Evolutionary conservation across 371 early-diverging fungal species (phyloP).

Genomic region (Coemansia sp.): DNA sequence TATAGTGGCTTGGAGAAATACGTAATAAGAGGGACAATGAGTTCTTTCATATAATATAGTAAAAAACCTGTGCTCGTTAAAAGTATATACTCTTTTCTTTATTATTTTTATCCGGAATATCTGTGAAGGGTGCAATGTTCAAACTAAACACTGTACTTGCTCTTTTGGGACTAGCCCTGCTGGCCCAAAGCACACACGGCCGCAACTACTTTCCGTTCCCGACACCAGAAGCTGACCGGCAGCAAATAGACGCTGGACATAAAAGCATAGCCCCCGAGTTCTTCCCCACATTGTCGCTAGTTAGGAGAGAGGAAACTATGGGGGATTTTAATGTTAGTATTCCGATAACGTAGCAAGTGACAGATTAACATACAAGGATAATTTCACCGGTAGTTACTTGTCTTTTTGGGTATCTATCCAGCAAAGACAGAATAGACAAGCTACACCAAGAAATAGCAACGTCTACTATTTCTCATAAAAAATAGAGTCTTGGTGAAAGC

Average conservation of each 20-base stretch:
- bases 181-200: background rate
- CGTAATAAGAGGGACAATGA: background rate
- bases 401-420: background rate
- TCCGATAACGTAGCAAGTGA: conserved; percentile 16
- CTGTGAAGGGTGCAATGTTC: background rate
- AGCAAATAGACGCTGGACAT: background rate
- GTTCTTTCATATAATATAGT: background rate
- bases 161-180: background rate
- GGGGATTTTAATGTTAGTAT: conserved; percentile 47
- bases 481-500: too few species aligned
- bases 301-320: background rate
- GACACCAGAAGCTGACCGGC: conserved; percentile 13
- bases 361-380: background rate
- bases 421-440: too few species aligned
- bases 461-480: conserved; percentile 1
- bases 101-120: background rate
- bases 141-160: background rate
- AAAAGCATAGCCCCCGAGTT: background rate
- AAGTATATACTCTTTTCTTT: too few species aligned
- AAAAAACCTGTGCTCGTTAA: too few species aligned
- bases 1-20: background rate
- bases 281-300: conserved; percentile 1
- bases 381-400: background rate
- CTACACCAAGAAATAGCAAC: too few species aligned
- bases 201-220: conserved; percentile 25